Conservation (phyloP, 306 rosid genomes). For the Macrotyloma uniflorum region DNA sequence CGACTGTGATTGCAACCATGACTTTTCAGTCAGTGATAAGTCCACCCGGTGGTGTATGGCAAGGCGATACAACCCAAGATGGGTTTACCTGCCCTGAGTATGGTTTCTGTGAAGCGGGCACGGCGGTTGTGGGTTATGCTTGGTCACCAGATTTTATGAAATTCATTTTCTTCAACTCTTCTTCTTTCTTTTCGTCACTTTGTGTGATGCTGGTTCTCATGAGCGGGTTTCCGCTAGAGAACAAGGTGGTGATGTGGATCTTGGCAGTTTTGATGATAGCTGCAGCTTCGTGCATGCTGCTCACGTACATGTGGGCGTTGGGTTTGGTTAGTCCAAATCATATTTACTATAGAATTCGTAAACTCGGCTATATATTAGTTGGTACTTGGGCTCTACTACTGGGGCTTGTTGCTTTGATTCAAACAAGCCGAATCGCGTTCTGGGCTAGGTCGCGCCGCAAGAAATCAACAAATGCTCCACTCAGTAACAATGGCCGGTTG, state of each 20-base stretch:
- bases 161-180: conserved; percentile 33
- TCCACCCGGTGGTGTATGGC: conserved; percentile 55
- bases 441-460: conserved; percentile 33
- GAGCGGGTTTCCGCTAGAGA: conserved; percentile 41
- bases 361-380: background rate
- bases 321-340: conserved; percentile 36
- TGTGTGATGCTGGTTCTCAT: conserved; percentile 40
- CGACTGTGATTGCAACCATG: conserved; percentile 49
- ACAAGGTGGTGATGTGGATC: conserved; percentile 31
- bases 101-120: conserved; percentile 44
- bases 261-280: conserved; percentile 31
- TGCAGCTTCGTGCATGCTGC: conserved; percentile 34
- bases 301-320: conserved; percentile 27
- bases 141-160: background rate
- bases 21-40: conserved; percentile 42
- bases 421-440: background rate
- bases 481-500: no score
- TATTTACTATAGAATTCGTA: background rate
- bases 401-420: background rate
- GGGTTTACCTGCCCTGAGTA: background rate
- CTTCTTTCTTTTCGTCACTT: conserved; percentile 43
- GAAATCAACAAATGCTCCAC: background rate
- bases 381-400: conserved; percentile 20
- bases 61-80: background rate
- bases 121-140: conserved; percentile 26